Evolutionary conservation across 208 protist species (phyloP), one percentile per base, ranked within the genome.

Genomic region (Jaenimonas drosophilae): DNA sequence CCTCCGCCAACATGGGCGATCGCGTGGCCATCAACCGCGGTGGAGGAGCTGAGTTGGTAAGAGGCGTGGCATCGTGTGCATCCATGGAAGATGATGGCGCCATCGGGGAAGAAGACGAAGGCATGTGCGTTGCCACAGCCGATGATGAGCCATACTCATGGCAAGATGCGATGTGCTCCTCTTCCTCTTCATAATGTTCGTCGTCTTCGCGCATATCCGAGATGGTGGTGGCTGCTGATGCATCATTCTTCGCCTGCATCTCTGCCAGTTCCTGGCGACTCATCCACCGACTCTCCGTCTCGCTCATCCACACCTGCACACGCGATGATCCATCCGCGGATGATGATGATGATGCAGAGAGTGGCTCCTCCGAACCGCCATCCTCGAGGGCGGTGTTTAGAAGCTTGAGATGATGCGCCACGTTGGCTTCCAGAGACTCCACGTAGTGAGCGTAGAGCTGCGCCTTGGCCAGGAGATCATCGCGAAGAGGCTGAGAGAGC

Each of bases 371-470:
- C 43, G 34, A 31, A 17, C 36, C 37, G 4, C 24, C 28, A 20
- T 30, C 7, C 11, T 50, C 23, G 25, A 42, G 2, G 3, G 41
- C 54, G 36, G 51, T 73, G 51, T 53, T 81, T 23, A 76, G 70
- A 32, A 24, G 39, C 32, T 54, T 56, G 1, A 69, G 38, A 41
- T 84, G 57, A 39, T 67, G 23, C 3, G 46, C 33, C 19, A 88
- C 63, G 24, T 67, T 49, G 1, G 64, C 59, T 49, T 84, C 74
- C 26, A 91, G 48, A 0, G 70, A 49, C 14, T 56, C 19, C 14
- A 88, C 76, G 45, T 88, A 91, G 54, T 86, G 70, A 4, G 65
- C 69, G 28, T 60, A 59, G 4, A 91, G 60, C 45, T 81, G 75
- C 16, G 75, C 77, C 67, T 88, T 88, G 29, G 64, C 64, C 21